Percentiles rank a stretch among this genome's conserved stretches.
Conservation (phyloP, 2,329 filamentous ascomycete species). For the Calonectria multiphialidica region DNA sequence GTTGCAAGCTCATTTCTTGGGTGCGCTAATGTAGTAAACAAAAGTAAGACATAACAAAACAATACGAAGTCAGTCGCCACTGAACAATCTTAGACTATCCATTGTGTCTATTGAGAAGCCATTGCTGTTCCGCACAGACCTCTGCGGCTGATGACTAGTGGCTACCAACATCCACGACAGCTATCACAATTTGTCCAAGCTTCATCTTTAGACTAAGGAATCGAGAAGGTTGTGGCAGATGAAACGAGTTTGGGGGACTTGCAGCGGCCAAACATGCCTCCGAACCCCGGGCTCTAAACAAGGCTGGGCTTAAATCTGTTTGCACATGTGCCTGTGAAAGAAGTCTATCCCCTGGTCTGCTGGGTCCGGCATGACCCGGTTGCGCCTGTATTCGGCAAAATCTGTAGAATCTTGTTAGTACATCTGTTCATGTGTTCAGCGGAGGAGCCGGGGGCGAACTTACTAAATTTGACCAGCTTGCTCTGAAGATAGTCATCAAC, state of each 20-base stretch:
- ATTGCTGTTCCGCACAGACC: neutral
- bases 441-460: neutral
- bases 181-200: too few relatives aligned
- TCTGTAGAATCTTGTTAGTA: neutral
- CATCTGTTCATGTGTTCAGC: neutral
- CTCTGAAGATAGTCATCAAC: neutral
- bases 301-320: neutral
- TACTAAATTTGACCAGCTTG: neutral
- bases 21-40: neutral
- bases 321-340: neutral
- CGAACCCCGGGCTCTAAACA: neutral
- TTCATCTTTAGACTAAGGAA: neutral
- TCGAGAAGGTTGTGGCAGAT: neutral
- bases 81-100: neutral
- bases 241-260: neutral
- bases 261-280: neutral
- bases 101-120: neutral
- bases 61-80: neutral
- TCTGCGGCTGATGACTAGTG: neutral
- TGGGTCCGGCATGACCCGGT: neutral
- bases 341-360: neutral
- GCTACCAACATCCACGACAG: neutral
- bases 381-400: neutral
- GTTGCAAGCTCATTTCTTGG: neutral
- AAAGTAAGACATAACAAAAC: neutral